Evolutionary conservation across 805 yeast species (phyloP).

Genomic region (Wickerhamia fluorescens): DNA sequence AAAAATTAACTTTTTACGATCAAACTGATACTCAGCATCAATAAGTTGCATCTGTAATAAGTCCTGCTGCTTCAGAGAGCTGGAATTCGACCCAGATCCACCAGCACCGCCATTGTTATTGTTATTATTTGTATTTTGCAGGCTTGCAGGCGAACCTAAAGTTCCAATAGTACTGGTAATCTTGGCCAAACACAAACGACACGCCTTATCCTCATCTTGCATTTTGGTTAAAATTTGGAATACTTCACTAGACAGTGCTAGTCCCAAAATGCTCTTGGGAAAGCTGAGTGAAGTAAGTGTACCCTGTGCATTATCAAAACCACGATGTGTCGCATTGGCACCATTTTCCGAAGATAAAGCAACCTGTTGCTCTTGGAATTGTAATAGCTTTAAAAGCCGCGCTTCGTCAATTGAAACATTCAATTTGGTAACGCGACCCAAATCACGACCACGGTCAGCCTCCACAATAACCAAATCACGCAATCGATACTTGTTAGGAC

Average conservation of each 20-base stretch:
- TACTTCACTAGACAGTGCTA: constrained; percentile 58
- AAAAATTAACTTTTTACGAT: constrained; percentile 68
- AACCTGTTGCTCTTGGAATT: constrained; percentile 65
- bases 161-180: constrained; percentile 35
- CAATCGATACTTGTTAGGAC: constrained; percentile 21
- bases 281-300: constrained; percentile 46
- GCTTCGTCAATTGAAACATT: constrained; percentile 62
- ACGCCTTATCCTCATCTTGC: constrained; percentile 66
- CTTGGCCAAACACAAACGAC: constrained; percentile 51
- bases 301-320: constrained; percentile 3
- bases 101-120: background rate
- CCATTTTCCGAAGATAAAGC: constrained; percentile 32
- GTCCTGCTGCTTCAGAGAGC: constrained; percentile 8
- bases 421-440: constrained; percentile 58
- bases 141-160: constrained; percentile 4
- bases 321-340: constrained; percentile 7
- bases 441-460: constrained; percentile 76
- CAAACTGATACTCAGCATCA: constrained; percentile 78
- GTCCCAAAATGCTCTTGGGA: constrained; percentile 61
- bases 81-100: constrained; percentile 2
- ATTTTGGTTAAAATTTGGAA: constrained; percentile 50
- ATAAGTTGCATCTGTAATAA: constrained; percentile 51
- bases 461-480: constrained; percentile 72
- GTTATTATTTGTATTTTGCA: background rate
- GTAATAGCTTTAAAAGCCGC: constrained; percentile 54